Base-by-base conservation (phyloP, 345 rosid species). In the Kandelia obovata region DNA sequence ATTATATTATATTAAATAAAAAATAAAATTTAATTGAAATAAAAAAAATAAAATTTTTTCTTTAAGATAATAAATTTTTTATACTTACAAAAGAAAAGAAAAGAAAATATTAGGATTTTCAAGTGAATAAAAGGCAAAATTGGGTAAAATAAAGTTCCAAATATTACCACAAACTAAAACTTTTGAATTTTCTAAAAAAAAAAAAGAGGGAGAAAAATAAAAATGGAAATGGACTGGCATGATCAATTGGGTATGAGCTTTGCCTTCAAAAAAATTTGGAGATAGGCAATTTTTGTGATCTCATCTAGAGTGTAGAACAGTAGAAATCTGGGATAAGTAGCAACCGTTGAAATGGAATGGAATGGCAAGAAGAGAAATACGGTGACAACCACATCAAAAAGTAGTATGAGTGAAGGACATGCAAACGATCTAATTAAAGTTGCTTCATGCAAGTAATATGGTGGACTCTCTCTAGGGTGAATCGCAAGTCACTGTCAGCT, bases 251-350 rank as follows among this genome's bases (percentile, higher is more conserved):
- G 27, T 55, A 23, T 7, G 26, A 53, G 20, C 58, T 53, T 53
- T 3, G 58, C 58, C 58, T 21, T 17, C 21, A 53, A 56, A 13
- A 55, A 43, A 43, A 43, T 43, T 56, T 23, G 31, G 31, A 56
- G 13, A 20, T 23, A 4, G 28, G 59, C 16, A 56, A 56, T 15
- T 56, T 69, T 27, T 23, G 17, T 56, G 10, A 25, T 53, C 7
- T n/a, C 46, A 55, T 21, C 57, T 1, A n/a, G 62, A 63, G 49
- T 30, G 53, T 39, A 6, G 21, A 71, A 55, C 28, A 65, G 58
- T 58, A 49, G 32, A 28, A 72, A 47, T 43, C 37, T 0, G 64
- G 68, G 27, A 28, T 10, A 19, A 11, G 62, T 71, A 26, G 62
- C 66, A 49, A 64, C 46, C 55, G 53, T 25, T 25, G 31, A 56